Base-by-base conservation (phyloP, 2,329 filamentous ascomycete genomes). In the Alternaria tenuissima region DNA sequence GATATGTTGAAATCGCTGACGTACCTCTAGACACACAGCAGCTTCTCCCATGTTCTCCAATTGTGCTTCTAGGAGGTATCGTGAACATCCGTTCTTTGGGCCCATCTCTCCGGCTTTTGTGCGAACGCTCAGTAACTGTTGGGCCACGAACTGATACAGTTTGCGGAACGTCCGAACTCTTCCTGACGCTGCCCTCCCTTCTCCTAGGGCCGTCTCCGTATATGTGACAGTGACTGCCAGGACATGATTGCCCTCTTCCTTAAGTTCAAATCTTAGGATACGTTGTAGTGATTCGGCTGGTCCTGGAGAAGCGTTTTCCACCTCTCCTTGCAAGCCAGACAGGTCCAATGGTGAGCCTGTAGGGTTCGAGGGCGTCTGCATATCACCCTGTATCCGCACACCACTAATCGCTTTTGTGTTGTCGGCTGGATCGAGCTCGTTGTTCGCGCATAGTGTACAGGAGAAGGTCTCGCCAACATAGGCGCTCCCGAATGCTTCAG, bases 391-490 rank as follows among this genome's bases (percentile, higher is more conserved):
- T 70, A 98, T 92, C 55, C 88, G 87, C 53, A 97, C 90, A 57
- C 91, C 91, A 63, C 88, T 90, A 41, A 96, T 88, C 46, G 80
- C 81, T 61, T 80, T 78, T 7, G 75, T 79, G 4, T 77, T 74
- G 47, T 79, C 74, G 1, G 64, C 56, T 41, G 78, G 66, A 20
- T 77, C 70, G 2, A 89, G 79, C 74, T 98, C 94, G 76, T 97
- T 94, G 82, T 97, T 97, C n/a, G 92, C 94, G 80, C 94, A 97
- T 22, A 98, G 85, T 1, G 94, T 97, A 80, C 95, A 99, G 65
- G 90, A 90, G 80, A 99, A 98, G 0, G 90, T 93, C 81, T 98
- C 94, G 70, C 95, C 95, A 20, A 98, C 94, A 77, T 97, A 97
- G 8, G 94, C 94, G 12, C 92, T 94, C 44, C 94, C 94, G 77